Evolutionary conservation across 2,329 filamentous ascomycete genomes (phyloP).

Genomic region (Aspergillus arachidicola): DNA sequence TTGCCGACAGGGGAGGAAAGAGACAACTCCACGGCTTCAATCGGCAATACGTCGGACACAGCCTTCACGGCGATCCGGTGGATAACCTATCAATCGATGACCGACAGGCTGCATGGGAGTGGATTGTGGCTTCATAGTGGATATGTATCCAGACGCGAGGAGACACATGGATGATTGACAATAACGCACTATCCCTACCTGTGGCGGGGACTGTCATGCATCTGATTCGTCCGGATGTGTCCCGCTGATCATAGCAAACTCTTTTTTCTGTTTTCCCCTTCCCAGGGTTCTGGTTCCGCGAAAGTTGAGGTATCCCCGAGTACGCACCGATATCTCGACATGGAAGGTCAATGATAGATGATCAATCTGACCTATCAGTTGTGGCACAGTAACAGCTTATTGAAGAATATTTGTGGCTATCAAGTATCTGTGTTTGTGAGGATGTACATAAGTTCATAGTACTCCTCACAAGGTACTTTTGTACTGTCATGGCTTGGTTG

Average conservation of each 20-base stretch:
- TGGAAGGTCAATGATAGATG: neutral
- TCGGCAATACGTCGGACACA: neutral
- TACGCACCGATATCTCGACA: neutral
- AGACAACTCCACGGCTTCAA: neutral
- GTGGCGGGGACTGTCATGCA: neutral
- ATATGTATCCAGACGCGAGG: constrained; percentile 1
- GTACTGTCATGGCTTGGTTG: neutral
- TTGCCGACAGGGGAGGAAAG: neutral
- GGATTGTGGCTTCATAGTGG: neutral
- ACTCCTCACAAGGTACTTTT: constrained; percentile 3
- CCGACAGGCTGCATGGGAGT: neutral
- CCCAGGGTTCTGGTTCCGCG: constrained; percentile 1
- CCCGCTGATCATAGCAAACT: constrained; percentile 1
- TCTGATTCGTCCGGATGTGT: constrained; percentile 2
- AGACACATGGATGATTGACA: constrained; percentile 4
- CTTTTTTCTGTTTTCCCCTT: neutral
- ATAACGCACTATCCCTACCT: constrained; percentile 5
- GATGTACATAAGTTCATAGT: neutral
- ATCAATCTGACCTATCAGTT: constrained; percentile 3
- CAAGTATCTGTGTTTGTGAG: neutral
- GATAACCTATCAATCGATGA: neutral
- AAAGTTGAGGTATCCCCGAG: constrained; percentile 1
- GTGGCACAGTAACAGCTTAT: neutral
- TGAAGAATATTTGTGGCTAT: neutral
- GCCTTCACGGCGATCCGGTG: neutral